Conservation (phyloP, 2,329 filamentous ascomycete genomes). For the Fusarium verticillioides region DNA sequence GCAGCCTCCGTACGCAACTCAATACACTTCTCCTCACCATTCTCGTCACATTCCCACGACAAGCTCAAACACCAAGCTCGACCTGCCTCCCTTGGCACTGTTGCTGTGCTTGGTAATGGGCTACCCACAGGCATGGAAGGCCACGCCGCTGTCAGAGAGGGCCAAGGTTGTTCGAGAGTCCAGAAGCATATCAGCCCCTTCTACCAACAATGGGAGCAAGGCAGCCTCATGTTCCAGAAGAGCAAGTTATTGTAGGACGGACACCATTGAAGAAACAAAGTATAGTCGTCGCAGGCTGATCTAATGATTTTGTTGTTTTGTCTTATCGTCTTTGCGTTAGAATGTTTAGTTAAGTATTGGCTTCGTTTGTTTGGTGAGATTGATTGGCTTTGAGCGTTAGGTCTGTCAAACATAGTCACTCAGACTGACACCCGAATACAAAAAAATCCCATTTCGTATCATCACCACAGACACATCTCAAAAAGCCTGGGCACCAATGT, state of each 20-base stretch:
- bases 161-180: slow-evolving; percentile 28
- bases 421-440: slow-evolving; percentile 5
- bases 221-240: slow-evolving; percentile 27
- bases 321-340: not conserved
- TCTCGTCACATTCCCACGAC: slow-evolving; percentile 29
- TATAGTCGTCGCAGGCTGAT: not conserved
- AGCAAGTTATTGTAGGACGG: slow-evolving; percentile 16
- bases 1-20: slow-evolving; percentile 42
- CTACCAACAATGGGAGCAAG: slow-evolving; percentile 39
- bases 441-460: not conserved
- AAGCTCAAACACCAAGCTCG: slow-evolving; percentile 36
- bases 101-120: slow-evolving; percentile 38
- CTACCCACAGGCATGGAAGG: slow-evolving; percentile 12
- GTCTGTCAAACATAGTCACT: not conserved
- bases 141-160: slow-evolving; percentile 28
- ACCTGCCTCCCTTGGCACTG: slow-evolving; percentile 41
- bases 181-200: slow-evolving; percentile 39
- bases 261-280: not conserved
- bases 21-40: slow-evolving; percentile 34
- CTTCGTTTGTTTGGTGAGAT: slow-evolving; percentile 4
- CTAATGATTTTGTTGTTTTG: slow-evolving; percentile 14
- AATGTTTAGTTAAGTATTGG: slow-evolving; percentile 2
- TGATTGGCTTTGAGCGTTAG: slow-evolving; percentile 4
- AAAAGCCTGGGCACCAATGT: slow-evolving; percentile 12
- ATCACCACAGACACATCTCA: slow-evolving; percentile 14